Conservation (phyloP, 2,329 filamentous ascomycete genomes). For the Hypomyces rosellus region DNA sequence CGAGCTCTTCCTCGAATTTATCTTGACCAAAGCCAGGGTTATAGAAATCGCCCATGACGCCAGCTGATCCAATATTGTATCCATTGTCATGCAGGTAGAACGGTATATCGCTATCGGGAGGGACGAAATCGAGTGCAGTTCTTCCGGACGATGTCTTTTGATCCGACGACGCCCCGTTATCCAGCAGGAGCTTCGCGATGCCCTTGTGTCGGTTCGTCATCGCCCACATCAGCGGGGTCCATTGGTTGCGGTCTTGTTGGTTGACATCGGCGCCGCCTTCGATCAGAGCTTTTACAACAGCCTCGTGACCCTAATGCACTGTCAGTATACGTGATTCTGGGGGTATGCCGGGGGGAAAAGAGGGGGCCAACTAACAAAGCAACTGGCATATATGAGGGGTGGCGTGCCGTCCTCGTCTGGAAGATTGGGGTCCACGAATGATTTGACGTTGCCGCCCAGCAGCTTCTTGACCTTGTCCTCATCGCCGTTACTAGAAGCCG, state of each 20-base stretch:
- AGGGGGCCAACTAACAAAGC: constrained; percentile 62
- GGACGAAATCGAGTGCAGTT: constrained; percentile 92
- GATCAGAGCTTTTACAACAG: constrained; percentile 77
- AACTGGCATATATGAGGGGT: constrained; percentile 96
- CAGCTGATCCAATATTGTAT: constrained; percentile 77
- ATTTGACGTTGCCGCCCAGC: constrained; percentile 64
- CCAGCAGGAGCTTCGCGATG: constrained; percentile 86
- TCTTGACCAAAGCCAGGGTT: constrained; percentile 87
- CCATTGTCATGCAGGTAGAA: constrained; percentile 93
- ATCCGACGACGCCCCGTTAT: constrained; percentile 91
- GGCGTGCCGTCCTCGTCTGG: constrained; percentile 92
- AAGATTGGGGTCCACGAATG: constrained; percentile 77
- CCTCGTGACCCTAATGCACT: constrained; percentile 66
- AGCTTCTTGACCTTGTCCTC: constrained; percentile 72
- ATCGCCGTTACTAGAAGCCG: constrained; percentile 96
- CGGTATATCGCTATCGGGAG: constrained; percentile 92
- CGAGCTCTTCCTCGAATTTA: constrained; percentile 93
- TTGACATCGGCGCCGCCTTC: constrained; percentile 84
- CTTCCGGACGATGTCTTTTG: constrained; percentile 90
- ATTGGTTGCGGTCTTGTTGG: constrained; percentile 90
- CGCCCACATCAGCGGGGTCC: constrained; percentile 98
- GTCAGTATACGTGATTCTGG: constrained; percentile 3
- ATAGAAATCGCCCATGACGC: constrained; percentile 86
- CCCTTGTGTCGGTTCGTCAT: constrained; percentile 98
- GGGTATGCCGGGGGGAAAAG: neutral